These are phyloP conservation scores for Sporothrix variecibatus DNA, from an alignment of 2,329 filamentous ascomycete species.

Conservation along the genomic window DNA sequence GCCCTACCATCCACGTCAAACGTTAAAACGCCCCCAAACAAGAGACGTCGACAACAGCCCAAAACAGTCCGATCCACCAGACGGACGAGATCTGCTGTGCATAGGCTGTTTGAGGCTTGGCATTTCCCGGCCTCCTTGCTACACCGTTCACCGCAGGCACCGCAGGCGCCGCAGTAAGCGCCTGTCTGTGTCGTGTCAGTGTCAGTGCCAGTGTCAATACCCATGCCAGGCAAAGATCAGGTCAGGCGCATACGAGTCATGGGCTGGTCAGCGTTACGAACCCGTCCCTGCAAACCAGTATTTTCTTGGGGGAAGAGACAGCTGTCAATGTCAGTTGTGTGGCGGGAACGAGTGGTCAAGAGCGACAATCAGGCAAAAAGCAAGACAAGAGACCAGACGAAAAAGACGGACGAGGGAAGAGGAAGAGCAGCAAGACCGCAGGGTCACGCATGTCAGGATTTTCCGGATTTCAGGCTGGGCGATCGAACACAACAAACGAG, in stretches of 20 bases:
- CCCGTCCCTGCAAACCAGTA: constrained; percentile 6
- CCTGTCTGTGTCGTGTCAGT: not conserved
- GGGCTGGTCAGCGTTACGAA: not conserved
- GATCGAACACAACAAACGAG: constrained; percentile 11
- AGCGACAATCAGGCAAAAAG: not conserved
- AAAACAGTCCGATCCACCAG: constrained; percentile 4
- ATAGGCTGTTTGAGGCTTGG: constrained; percentile 19
- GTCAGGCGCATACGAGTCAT: constrained; percentile 19
- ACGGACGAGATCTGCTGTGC: constrained; percentile 13
- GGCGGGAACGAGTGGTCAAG: not conserved
- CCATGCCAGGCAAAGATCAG: not conserved
- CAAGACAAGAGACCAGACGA: not conserved
- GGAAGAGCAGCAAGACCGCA: not conserved
- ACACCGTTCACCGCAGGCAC: not conserved
- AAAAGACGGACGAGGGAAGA: not conserved
- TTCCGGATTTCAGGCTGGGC: constrained; percentile 11
- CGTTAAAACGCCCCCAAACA: not conserved
- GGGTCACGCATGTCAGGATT: constrained; percentile 8
- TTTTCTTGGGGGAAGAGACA: not conserved
- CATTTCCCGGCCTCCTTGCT: not conserved
- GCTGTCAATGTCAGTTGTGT: not conserved
- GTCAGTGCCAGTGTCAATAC: not conserved
- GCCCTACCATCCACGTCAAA: not conserved
- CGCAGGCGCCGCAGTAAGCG: not conserved
- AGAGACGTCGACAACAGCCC: not conserved